A percentile compares a stretch with the other conserved stretches of the same genome.
These are phyloP conservation scores for Populus hybrid DNA, from an alignment of 441 rosid species.

Conservation along the genomic window DNA sequence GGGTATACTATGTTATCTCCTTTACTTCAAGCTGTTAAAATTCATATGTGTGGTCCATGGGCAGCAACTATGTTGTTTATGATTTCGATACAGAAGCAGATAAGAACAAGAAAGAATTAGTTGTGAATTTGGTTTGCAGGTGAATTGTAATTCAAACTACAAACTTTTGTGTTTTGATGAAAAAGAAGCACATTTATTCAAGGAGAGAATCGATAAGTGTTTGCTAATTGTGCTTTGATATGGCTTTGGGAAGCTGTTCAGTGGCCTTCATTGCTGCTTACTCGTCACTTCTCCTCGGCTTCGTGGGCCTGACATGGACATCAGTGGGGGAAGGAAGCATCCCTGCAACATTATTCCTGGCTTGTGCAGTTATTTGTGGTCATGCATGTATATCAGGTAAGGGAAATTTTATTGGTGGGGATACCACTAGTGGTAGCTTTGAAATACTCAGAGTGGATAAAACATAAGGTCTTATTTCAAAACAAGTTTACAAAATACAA, in stretches of 20 bases:
- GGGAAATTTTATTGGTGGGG: too few species aligned
- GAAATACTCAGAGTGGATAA: too few species aligned
- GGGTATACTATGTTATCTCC: background rate
- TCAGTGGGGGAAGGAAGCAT: too few species aligned
- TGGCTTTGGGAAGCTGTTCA: constrained; percentile 58
- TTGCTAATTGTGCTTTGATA: constrained; percentile 10
- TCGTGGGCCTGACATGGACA: constrained; percentile 49
- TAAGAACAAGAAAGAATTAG: constrained; percentile 43
- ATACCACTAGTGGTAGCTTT: too few species aligned
- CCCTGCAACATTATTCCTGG: too few species aligned
- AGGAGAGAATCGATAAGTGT: background rate
- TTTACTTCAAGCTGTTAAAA: constrained; percentile 8
- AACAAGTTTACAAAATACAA: too few species aligned
- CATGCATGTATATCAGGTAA: too few species aligned
- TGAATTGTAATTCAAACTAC: background rate
- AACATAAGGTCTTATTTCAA: too few species aligned
- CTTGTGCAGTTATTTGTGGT: too few species aligned
- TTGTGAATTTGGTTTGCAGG: too few species aligned
- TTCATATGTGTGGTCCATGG: constrained; percentile 32
- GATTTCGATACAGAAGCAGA: constrained; percentile 97
- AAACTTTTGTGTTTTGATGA: background rate
- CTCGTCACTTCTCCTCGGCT: constrained; percentile 49
- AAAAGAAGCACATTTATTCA: background rate
- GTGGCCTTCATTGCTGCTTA: constrained; percentile 60
- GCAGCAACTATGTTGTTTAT: constrained; percentile 90